Evolutionary conservation across 2,329 filamentous ascomycete genomes (phyloP).

Genomic region (Microcyclospora tardicrescens): DNA sequence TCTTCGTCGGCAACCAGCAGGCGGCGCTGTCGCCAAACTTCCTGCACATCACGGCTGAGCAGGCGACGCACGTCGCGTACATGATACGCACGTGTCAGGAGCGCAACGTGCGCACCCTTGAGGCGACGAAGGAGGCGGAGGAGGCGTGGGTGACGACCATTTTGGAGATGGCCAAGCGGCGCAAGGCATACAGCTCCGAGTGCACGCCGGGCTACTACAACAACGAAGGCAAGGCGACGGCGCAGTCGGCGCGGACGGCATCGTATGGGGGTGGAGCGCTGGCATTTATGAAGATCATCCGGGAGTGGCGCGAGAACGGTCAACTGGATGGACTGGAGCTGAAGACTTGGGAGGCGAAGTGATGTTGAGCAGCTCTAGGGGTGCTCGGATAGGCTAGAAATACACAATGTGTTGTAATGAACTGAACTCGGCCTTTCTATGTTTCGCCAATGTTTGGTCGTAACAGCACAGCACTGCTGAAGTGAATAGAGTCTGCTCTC

Average conservation of each 20-base stretch:
- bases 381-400: too few species aligned
- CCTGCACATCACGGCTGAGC: constrained; percentile 26
- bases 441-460: too few species aligned
- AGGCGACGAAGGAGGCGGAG: constrained; percentile 35
- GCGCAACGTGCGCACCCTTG: constrained; percentile 22
- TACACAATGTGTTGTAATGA: too few species aligned
- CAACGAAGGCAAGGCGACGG: constrained; percentile 29
- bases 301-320: constrained; percentile 20
- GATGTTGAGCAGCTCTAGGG: too few species aligned
- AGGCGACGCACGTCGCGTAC: constrained; percentile 34
- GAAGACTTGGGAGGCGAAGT: constrained; percentile 36
- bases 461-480: too few species aligned
- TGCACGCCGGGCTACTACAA: constrained; percentile 47
- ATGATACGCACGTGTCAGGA: constrained; percentile 21
- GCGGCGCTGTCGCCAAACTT: not conserved
- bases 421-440: too few species aligned
- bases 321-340: constrained; percentile 22
- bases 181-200: constrained; percentile 13
- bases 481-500: too few species aligned
- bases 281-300: constrained; percentile 22
- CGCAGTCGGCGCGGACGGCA: constrained; percentile 12
- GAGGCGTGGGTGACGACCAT: constrained; percentile 35
- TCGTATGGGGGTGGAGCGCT: constrained; percentile 20
- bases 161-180: constrained; percentile 28
- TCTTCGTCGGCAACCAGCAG: not conserved